Evolutionary conservation across 495 filamentous ascomycete species (phyloP).

Genomic region (Pyrenopolyporus hunteri): DNA sequence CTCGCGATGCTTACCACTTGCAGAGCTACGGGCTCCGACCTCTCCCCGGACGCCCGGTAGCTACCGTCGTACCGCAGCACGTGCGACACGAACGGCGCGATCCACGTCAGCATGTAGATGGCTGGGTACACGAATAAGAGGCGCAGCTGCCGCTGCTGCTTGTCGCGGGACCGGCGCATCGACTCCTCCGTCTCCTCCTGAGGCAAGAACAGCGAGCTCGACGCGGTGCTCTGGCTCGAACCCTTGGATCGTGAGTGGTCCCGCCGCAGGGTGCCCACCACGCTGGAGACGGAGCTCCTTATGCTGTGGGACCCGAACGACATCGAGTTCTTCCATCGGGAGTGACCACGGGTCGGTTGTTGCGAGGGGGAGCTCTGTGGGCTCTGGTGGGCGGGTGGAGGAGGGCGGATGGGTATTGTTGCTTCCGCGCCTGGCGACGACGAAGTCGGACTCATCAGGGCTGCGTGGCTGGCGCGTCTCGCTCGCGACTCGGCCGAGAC

Average conservation of each 20-base stretch:
- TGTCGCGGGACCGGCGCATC: constrained; percentile 52
- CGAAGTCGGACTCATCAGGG: constrained; percentile 10
- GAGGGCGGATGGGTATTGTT: constrained; percentile 6
- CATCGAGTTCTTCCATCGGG: constrained; percentile 12
- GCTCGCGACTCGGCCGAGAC: neutral
- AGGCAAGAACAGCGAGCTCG: constrained; percentile 28
- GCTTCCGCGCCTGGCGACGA: neutral
- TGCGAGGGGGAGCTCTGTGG: constrained; percentile 3
- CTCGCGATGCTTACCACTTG: constrained; percentile 60
- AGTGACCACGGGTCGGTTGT: neutral
- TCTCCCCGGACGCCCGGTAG: constrained; percentile 32
- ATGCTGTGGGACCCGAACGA: constrained; percentile 10
- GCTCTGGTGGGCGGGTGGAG: constrained; percentile 4
- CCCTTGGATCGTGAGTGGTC: constrained; percentile 19
- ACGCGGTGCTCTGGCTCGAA: constrained; percentile 5
- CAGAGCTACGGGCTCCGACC: constrained; percentile 55
- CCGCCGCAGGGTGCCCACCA: constrained; percentile 38
- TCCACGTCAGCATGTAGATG: constrained; percentile 74
- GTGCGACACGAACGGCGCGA: constrained; percentile 70
- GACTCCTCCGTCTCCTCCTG: constrained; percentile 33
- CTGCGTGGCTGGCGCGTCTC: neutral
- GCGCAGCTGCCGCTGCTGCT: constrained; percentile 69
- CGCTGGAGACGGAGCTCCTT: constrained; percentile 21
- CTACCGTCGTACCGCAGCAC: constrained; percentile 63
- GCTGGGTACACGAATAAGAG: constrained; percentile 75